Evolutionary conservation across 1,284 basidiomycete species (phyloP).

Genomic region (Peniophora sp.): DNA sequence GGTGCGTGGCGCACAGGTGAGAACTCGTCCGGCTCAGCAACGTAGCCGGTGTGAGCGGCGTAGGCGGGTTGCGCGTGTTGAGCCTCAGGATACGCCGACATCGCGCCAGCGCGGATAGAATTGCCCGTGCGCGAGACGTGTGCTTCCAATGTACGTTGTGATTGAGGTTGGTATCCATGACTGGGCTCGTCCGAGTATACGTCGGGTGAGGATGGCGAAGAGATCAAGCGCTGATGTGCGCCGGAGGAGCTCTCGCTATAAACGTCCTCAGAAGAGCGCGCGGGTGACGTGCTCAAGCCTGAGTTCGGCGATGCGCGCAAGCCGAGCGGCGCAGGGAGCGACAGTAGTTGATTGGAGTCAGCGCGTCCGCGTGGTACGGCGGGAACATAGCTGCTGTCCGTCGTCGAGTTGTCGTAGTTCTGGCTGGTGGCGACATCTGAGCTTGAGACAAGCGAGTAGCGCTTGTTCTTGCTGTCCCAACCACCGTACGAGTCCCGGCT

Average conservation of each 20-base stretch:
- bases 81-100: conserved; percentile 36
- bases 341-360: conserved; percentile 61
- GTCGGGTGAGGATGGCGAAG: conserved; percentile 38
- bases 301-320: conserved; percentile 44
- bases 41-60: conserved; percentile 27
- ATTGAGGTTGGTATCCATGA: conserved; percentile 13
- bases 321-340: conserved; percentile 63
- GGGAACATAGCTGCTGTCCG: conserved; percentile 15
- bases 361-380: conserved; percentile 45
- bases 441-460: conserved; percentile 73
- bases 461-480: conserved; percentile 42
- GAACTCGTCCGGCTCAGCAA: conserved; percentile 28
- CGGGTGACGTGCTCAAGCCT: conserved; percentile 40
- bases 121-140: conserved; percentile 34
- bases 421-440: conserved; percentile 45
- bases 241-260: conserved; percentile 51
- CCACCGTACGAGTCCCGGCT: conserved; percentile 74
- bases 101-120: conserved; percentile 30
- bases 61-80: conserved; percentile 35
- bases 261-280: conserved; percentile 61
- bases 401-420: not conserved
- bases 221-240: conserved; percentile 44
- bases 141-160: conserved; percentile 27
- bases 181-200: conserved; percentile 29
- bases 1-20: conserved; percentile 9